Evolutionary conservation across 768 basidiomycete species (phyloP).

Genomic region (Paxillus involutus): DNA sequence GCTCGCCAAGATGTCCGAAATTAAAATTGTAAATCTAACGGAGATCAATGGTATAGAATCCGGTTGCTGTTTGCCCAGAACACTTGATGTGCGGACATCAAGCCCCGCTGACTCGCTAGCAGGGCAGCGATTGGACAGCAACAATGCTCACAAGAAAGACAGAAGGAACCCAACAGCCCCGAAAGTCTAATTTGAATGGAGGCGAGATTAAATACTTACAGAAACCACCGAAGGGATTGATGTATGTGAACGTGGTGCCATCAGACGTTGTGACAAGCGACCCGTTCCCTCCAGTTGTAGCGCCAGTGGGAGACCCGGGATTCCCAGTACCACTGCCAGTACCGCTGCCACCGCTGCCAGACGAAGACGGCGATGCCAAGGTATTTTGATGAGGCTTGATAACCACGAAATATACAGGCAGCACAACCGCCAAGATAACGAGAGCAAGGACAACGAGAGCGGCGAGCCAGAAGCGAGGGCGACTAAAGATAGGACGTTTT

Average conservation of each 20-base stretch:
- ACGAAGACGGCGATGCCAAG: background rate
- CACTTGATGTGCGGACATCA: background rate
- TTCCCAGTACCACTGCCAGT: constrained; percentile 8
- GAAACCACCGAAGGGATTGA: constrained; percentile 73
- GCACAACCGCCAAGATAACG: constrained; percentile 37
- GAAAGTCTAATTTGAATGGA: background rate
- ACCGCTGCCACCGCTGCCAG: background rate
- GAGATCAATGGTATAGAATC: background rate
- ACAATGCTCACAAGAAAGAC: background rate
- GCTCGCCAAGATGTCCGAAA: background rate
- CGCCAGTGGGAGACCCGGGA: constrained; percentile 8
- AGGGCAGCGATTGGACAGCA: background rate
- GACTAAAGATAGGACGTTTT: constrained; percentile 17
- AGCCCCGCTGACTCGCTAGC: background rate
- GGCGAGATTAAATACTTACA: constrained; percentile 43
- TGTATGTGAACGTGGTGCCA: constrained; percentile 74
- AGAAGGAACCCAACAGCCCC: background rate
- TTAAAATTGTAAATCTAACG: background rate
- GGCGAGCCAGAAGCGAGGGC: constrained; percentile 29
- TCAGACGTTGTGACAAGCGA: constrained; percentile 61
- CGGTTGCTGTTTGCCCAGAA: background rate
- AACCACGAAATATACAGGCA: constrained; percentile 39
- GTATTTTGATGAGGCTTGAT: constrained; percentile 22
- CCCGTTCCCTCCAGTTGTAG: constrained; percentile 62
- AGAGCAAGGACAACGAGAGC: constrained; percentile 28